Evolutionary conservation across 106 monocot genomes (phyloP), one percentile per base, ranked within the genome.

Genomic region (Dendrobium chrysotoxum): DNA sequence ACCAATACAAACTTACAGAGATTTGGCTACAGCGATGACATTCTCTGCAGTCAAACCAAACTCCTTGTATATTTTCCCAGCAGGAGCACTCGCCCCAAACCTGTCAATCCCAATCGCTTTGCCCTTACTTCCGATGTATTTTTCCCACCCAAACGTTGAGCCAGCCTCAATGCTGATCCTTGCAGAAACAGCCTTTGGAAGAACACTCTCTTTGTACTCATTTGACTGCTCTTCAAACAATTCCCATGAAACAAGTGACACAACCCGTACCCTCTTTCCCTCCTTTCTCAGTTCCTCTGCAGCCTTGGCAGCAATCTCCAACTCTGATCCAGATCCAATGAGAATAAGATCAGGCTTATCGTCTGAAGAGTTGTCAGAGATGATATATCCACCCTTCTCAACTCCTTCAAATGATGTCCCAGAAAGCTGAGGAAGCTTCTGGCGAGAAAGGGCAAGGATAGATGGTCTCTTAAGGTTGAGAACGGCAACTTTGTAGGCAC

Each of bases 41-140:
- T 83, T 88, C 75, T 92, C 92, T n/a, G 64, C 84, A 16, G 92
- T 83, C 46, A 92, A 80, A 38, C 92, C 92, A 39, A 86, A 88
- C 68, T 92, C 92, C 86, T 90, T 88, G 79, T 90, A 92, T 75
- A 93, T 88, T 58, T 41, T 88, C 72, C 90, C 88, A 53, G 93
- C 93, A 81, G 93, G 93, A 70, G 93, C 93, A 78, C 93, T 93
- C 13, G 93, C 93, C 45, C 93, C 93, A 72, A 93, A 93, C 70
- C 86, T 67, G 46, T 93, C 88, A 23, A 93, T 93, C 38, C 93
- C 90, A 8, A 93, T 93, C 0, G 93, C 83, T 85, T 88, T 90
- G n/a, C 93, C 93, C 58, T 85, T 87, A 41, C 39, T 68, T 68
- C 93, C 93, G 12, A 93, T 77, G 35, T 76, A 86, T 76, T 85